Percentiles rank a stretch among this genome's conserved stretches.
Conservation (phyloP, 352 stramenopile genomes). For the Saprolegnia parasitica region DNA sequence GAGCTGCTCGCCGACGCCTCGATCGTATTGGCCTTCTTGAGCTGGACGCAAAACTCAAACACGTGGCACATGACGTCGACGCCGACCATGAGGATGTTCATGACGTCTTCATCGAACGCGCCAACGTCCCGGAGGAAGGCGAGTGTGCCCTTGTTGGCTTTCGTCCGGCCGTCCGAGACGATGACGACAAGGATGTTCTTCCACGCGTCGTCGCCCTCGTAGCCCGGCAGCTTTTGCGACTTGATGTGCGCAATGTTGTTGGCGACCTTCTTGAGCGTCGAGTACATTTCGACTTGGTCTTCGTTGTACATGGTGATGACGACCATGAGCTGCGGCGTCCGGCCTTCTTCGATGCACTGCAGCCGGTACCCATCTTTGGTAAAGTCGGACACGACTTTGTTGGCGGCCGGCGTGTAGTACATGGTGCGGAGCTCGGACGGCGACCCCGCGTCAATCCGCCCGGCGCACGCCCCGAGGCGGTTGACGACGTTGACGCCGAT, state of each 20-base stretch:
- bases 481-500: constrained; percentile 35
- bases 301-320: constrained; percentile 33
- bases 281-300: constrained; percentile 30
- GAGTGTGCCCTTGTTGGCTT: constrained; percentile 31
- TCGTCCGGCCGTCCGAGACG: constrained; percentile 29
- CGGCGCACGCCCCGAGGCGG: constrained; percentile 31
- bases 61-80: constrained; percentile 28
- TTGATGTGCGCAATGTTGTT: constrained; percentile 31
- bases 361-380: constrained; percentile 28
- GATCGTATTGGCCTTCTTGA: constrained; percentile 29
- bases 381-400: constrained; percentile 30
- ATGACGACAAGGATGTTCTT: constrained; percentile 30
- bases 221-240: constrained; percentile 28
- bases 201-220: constrained; percentile 30
- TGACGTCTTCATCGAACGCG: constrained; percentile 30
- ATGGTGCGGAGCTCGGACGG: constrained; percentile 27
- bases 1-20: constrained; percentile 4
- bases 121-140: constrained; percentile 27
- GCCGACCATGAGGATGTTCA: constrained; percentile 32
- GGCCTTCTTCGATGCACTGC: constrained; percentile 28
- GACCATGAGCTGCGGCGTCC: constrained; percentile 30
- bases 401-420: constrained; percentile 31
- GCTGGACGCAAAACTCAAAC: constrained; percentile 31
- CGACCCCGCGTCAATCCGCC: constrained; percentile 4
- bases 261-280: constrained; percentile 30